Evolutionary conservation across 2,329 filamentous ascomycete species (phyloP), one percentile per base, ranked within the genome.

Genomic region (Dothistroma pini): DNA sequence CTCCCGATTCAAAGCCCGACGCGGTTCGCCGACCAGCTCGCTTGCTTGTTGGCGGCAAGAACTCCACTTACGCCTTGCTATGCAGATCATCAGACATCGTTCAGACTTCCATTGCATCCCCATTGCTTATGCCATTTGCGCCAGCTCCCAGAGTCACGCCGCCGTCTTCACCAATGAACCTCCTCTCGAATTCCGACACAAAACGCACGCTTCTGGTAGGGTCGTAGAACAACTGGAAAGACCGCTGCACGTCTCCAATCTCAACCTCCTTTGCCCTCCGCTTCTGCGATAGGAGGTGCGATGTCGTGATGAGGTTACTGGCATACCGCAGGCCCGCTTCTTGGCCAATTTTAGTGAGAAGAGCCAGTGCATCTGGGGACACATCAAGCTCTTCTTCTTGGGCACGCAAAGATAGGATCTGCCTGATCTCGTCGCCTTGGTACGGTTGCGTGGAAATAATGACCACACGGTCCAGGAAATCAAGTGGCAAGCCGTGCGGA

Each of bases 241-340:
- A 96, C 68, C 93, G 86, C 80, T 96, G 89, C 12, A 99, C 93
- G 72, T 99, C 95, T 59, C 91, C 86, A 60, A 96, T 84, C 60
- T 84, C 86, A 53, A 99, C 90, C 71, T 93, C 88, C 76, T 90
- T 91, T 16, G 89, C 88, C 72, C 87, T 89, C 67, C 93, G 86
- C 83, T 97, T 97, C 71, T 90, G 87, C 64, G 86, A 87, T 54
- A 97, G 84, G 50, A 99, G 84, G 75, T 96, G 89, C 5, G 91
- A 95, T 1, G 95, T 97, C 22, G 90, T 96, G 77, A 99, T 97
- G 59, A 99, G 87, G 75, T 99, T 97, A 80, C 91, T 96, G n/a
- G 93, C 93, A 75, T 99, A 99, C 69, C 95, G 85, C 55, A 99
- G 82, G 25, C 93, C 93, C 1, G 92, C 88, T 76, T 99, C 95